phyloP scores from a whole-genome alignment of 1,284 basidiomycete species.

The Rhodotorula sp. region DNA sequence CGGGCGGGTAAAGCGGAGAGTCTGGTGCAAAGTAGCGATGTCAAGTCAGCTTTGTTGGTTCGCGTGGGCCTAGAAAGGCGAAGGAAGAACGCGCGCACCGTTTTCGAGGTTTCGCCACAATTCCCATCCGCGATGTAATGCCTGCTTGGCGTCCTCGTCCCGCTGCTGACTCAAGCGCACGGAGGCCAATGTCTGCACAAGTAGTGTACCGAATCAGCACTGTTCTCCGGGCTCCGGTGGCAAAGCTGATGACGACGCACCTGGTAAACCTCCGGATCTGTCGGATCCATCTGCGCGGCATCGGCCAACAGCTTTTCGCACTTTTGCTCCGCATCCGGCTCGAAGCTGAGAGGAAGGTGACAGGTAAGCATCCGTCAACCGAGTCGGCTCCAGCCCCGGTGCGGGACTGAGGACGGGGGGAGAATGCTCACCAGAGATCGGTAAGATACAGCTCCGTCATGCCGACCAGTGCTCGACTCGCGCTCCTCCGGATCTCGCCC shows the following conservation, averaged over 20 bases:
- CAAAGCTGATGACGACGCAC: not conserved
- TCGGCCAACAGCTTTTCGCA: conserved; percentile 73
- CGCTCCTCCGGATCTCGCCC: conserved; percentile 65
- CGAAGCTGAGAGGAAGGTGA: conserved; percentile 59
- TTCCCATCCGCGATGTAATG: conserved; percentile 67
- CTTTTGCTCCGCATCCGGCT: conserved; percentile 70
- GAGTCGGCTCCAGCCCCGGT: not conserved
- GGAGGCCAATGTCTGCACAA: conserved; percentile 68
- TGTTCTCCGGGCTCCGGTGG: not conserved
- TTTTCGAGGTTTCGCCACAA: conserved; percentile 71
- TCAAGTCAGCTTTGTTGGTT: conserved; percentile 7
- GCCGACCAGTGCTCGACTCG: conserved; percentile 78
- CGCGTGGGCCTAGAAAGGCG: not conserved
- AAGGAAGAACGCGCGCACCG: conserved; percentile 53
- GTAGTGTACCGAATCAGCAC: conserved; percentile 53
- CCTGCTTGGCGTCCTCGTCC: conserved; percentile 72
- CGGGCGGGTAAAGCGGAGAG: conserved; percentile 67
- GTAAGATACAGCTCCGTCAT: conserved; percentile 98
- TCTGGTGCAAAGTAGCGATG: conserved; percentile 53
- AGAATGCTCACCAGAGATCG: conserved; percentile 69
- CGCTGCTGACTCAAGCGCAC: conserved; percentile 84
- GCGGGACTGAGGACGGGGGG: not conserved
- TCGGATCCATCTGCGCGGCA: conserved; percentile 70
- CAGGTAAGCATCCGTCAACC: not conserved
- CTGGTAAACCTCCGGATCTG: conserved; percentile 70